phyloP scores from a whole-genome alignment of 2,329 filamentous ascomycete species.

The Penicillium nordicum region DNA sequence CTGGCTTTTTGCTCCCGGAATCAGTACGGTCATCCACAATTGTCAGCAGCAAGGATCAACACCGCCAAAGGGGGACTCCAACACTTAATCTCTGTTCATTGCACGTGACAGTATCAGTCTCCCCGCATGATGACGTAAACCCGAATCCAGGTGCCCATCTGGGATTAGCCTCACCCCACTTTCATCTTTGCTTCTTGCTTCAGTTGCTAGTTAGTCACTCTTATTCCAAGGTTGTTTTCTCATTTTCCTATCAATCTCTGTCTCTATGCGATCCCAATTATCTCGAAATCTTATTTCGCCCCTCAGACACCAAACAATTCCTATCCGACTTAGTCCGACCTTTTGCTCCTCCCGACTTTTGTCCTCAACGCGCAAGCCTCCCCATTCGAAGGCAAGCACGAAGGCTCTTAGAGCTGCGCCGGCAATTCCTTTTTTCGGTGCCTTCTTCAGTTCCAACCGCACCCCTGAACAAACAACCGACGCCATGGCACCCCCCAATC shows the following conservation, averaged over 20 bases:
- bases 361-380: conserved; percentile 14
- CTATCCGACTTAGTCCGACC: conserved; percentile 15
- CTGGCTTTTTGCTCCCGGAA: no score
- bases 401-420: conserved; percentile 63
- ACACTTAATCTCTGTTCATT: no score
- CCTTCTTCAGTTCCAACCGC: conserved; percentile 66
- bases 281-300: conserved; percentile 22
- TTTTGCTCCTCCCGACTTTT: conserved; percentile 23
- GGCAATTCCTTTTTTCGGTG: conserved; percentile 71
- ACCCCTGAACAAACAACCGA: conserved; percentile 40
- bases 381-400: conserved; percentile 29
- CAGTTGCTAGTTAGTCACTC: background rate
- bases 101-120: background rate
- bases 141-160: background rate
- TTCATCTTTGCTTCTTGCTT: background rate
- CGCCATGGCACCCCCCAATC: conserved; percentile 65
- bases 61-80: no score
- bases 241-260: background rate
- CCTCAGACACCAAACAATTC: conserved; percentile 19
- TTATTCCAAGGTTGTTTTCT: background rate
- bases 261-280: conserved; percentile 29
- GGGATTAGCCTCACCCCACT: conserved; percentile 6
- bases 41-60: no score
- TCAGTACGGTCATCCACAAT: no score
- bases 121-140: conserved; percentile 35